Conservation (phyloP, 1,139 yeast genomes). For the Saccharomyces hybrid region DNA sequence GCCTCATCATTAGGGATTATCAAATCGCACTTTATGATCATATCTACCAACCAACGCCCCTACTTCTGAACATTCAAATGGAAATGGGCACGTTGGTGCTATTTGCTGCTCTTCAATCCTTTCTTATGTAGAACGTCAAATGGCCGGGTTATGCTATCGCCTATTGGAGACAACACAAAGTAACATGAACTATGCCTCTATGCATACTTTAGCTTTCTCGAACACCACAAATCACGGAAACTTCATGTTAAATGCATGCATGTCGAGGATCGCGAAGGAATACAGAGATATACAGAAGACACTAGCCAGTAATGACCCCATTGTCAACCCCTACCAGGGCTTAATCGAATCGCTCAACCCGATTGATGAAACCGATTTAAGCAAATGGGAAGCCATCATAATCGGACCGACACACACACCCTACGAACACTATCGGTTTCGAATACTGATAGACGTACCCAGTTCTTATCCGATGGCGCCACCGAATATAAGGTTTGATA, state of each 20-base stretch:
- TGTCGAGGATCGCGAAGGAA: conserved; percentile 35
- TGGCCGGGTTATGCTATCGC: neutral
- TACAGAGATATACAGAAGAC: conserved; percentile 35
- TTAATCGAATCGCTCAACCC: conserved; percentile 41
- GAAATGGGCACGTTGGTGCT: neutral
- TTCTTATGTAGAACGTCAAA: neutral
- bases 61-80: neutral
- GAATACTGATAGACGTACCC: conserved; percentile 45
- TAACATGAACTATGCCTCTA: neutral
- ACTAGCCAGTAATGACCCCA: conserved; percentile 25
- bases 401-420: conserved; percentile 51
- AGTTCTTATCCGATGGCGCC: conserved; percentile 60
- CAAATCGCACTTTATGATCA: neutral
- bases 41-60: neutral
- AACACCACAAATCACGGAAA: too few species aligned
- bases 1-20: neutral
- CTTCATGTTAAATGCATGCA: neutral
- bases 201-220: neutral
- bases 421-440: conserved; percentile 54
- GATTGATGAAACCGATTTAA: conserved; percentile 36
- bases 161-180: neutral
- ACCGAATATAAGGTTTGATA: conserved; percentile 49
- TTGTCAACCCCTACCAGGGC: conserved; percentile 27
- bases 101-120: neutral
- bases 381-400: conserved; percentile 53